Evolutionary conservation across 352 stramenopile genomes (phyloP), one percentile per base, ranked within the genome.

Genomic region (Globisporangium abappressorium): DNA sequence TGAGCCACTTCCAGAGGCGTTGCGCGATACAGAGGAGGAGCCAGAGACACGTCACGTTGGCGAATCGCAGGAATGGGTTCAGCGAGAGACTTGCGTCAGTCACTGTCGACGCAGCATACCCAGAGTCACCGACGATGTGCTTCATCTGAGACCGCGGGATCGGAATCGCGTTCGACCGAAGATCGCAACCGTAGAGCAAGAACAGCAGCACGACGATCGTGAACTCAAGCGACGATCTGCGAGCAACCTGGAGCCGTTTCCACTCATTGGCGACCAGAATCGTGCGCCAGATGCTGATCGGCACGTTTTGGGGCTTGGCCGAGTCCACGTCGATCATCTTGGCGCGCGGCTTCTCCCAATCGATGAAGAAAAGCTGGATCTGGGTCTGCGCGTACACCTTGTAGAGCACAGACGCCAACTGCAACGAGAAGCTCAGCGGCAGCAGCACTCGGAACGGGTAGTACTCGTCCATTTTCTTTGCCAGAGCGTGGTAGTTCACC

Each of bases 201-300:
- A 98, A 98, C 2, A 92, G 70, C 41, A 98, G 63, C 41, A 85
- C 64, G 38, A 98, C 56, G 49, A 98, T 76, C 0, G 86, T 95
- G 56, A 98, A 84, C 28, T 70, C 60, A 18, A 98, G 74, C 43
- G 83, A 96, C 12, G 90, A 96, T 36, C 84, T 78, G 5, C 93
- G 82, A 49, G 73, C 66, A 12, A 89, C 92, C 68, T 98, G 91
- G 36, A 99, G 79, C 51, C 97, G 87, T 64, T 95, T 94, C 84
- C 87, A 98, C 76, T 98, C 91, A 73, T 98, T 98, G 7, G 93
- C 94, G 15, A 98, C 92, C 36, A 97, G 76, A 38, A 98, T 92
- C 71, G 89, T 96, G n/a, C 96, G 80, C 96, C 96, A 99, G 12
- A 97, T 87, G 46, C 91, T 97, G 15, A 99, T 77, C 28, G 85